Percentiles rank a stretch among this genome's conserved stretches.
Evolutionary conservation across 805 yeast genomes (phyloP).

Genomic region (Starmerella apis): DNA sequence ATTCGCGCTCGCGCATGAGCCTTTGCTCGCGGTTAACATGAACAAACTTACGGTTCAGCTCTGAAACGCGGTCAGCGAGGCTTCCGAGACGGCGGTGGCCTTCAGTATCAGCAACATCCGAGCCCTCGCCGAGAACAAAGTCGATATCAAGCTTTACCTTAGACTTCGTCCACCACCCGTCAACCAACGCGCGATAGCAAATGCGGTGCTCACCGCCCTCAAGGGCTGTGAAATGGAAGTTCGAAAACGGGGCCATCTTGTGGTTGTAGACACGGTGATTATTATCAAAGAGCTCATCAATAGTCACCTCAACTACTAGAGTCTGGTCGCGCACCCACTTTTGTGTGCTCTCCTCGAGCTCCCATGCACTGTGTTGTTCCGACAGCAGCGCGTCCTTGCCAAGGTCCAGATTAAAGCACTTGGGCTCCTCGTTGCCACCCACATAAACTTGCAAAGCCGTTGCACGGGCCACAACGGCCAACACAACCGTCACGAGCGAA

Average conservation of each 20-base stretch:
- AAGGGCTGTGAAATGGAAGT: conserved; percentile 69
- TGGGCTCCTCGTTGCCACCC: conserved; percentile 55
- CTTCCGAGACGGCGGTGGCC: conserved; percentile 44
- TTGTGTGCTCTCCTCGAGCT: conserved; percentile 41
- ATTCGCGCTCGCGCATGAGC: conserved; percentile 55
- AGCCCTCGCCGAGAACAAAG: conserved; percentile 54
- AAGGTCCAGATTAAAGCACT: conserved; percentile 77
- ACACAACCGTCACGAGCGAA: neutral
- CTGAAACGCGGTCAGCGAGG: conserved; percentile 47
- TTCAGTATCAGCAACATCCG: conserved; percentile 49
- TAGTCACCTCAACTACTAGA: conserved; percentile 54
- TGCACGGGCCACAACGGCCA: conserved; percentile 10
- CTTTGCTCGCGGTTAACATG: conserved; percentile 57
- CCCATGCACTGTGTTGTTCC: conserved; percentile 60
- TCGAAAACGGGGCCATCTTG: conserved; percentile 48
- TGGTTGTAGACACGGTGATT: conserved; percentile 69
- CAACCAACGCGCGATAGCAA: conserved; percentile 52
- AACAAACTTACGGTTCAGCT: conserved; percentile 46
- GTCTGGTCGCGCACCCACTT: conserved; percentile 43
- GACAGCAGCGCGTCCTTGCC: conserved; percentile 69
- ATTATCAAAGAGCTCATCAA: conserved; percentile 74
- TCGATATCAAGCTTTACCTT: conserved; percentile 64
- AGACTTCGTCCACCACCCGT: conserved; percentile 54
- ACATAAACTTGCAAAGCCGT: conserved; percentile 67
- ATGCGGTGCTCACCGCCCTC: conserved; percentile 79